Evolutionary conservation across 805 yeast genomes (phyloP), one percentile per base, ranked within the genome.

Genomic region (Starmera quercuum): DNA sequence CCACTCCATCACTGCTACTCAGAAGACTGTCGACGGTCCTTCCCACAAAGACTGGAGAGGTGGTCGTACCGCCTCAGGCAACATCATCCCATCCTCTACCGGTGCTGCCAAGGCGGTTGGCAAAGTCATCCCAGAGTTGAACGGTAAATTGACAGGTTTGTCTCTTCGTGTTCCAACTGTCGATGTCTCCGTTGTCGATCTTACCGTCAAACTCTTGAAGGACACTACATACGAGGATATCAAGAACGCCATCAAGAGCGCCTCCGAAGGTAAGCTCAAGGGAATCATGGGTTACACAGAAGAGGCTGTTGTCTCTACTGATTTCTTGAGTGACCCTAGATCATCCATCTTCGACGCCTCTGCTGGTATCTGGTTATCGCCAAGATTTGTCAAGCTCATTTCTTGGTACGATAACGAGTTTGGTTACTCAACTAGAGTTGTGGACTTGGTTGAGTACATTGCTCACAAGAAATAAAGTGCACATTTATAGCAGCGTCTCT

Each of bases 101-200:
- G 95, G 95, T 78, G 95, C 95, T 56, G 95, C 95, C 58, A 86
- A 86, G 80, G 95, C 95, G 48, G 95, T 86, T 54, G 95, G 95
- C 64, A 84, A 84, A 77, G 95, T 86, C 54, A 80, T 86, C 56
- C 95, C 95, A 48, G 80, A 72, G 56, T 75, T 86, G 56, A 79
- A 81, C 68, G 95, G 95, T 59, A 85, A 84, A 73, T 80, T 86
- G 64, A 86, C 95, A 49, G 95, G 95, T 73, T 73, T 85, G 78
- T 78, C 95, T 44, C 71, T 86, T 68, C 83, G 95, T 71, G 95
- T 86, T 44, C 95, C 95, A 64, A 86, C 95, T 60, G 76, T 76
- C 48, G 95, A 86, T 61, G 95, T 86, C 41, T 86, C 95, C 43
- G 92, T 86, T 56, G 95, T 86, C 55, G 95, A 86, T 64, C 71